phyloP scores from a whole-genome alignment of 208 protist genomes.

The Trypanosomatidae sp. region DNA sequence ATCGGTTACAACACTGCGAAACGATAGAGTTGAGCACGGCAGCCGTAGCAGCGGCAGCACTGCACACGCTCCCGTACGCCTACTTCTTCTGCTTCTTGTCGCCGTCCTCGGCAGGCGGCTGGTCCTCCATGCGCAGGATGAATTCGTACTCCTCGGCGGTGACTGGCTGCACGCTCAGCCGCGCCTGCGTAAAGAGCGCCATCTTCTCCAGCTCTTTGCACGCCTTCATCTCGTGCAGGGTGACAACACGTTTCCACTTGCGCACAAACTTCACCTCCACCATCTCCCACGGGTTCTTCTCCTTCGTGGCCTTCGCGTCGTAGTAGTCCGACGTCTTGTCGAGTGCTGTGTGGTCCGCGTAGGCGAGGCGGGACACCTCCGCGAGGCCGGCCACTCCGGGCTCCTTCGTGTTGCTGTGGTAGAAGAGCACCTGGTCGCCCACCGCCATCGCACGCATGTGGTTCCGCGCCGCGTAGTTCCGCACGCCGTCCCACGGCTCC shows the following conservation, averaged over 20 bases:
- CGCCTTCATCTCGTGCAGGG: conserved; percentile 53
- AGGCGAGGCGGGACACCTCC: conserved; percentile 51
- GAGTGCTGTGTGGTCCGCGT: conserved; percentile 77
- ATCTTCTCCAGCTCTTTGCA: conserved; percentile 56
- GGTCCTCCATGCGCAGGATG: conserved; percentile 38
- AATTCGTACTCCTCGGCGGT: conserved; percentile 51
- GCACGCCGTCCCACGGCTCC: conserved; percentile 84
- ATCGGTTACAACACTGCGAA: too few relatives aligned
- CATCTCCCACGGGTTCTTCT: conserved; percentile 86
- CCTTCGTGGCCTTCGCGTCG: conserved; percentile 53
- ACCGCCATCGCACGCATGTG: conserved; percentile 80
- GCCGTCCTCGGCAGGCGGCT: too few relatives aligned
- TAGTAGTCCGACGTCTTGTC: conserved; percentile 77
- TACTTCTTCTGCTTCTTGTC: neutral
- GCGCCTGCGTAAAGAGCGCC: conserved; percentile 63
- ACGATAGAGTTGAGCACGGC: too few relatives aligned
- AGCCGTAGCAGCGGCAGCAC: neutral
- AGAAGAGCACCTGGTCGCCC: conserved; percentile 81
- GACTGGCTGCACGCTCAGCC: conserved; percentile 79
- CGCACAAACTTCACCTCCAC: conserved; percentile 77
- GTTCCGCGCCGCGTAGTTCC: conserved; percentile 87
- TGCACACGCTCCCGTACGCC: neutral
- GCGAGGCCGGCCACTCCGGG: conserved; percentile 74
- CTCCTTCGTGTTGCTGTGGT: conserved; percentile 85
- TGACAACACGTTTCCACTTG: conserved; percentile 54